Evolutionary conservation across 2,329 filamentous ascomycete genomes (phyloP).

Genomic region (Venturia carpophila): DNA sequence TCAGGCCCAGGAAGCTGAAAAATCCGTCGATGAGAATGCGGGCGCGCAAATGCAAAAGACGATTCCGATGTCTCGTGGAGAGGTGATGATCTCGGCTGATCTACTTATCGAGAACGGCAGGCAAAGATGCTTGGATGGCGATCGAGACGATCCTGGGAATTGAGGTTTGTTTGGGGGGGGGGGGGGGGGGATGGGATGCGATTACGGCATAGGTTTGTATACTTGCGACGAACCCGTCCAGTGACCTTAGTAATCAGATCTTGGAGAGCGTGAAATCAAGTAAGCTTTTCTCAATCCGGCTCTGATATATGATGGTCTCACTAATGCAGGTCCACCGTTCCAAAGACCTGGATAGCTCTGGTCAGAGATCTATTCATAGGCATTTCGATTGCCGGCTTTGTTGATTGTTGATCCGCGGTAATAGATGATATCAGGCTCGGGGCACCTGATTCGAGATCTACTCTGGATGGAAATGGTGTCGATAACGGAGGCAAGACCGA

Average conservation of each 20-base stretch:
- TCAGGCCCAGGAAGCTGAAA: background rate
- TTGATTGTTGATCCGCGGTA: no score
- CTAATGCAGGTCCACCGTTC: no score
- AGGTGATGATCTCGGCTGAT: conserved; percentile 23
- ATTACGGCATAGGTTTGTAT: conserved; percentile 38
- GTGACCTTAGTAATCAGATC: conserved; percentile 45
- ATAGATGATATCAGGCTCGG: no score
- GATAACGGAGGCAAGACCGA: no score
- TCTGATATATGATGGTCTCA: no score
- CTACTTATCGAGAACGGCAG: conserved; percentile 32
- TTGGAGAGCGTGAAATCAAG: conserved; percentile 34
- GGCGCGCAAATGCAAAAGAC: background rate
- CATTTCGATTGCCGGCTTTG: no score
- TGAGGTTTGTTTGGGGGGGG: conserved; percentile 31
- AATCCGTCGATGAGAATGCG: background rate
- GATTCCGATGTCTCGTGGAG: background rate
- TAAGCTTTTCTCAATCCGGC: no score
- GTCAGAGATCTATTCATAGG: no score
- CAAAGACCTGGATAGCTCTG: no score
- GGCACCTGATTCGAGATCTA: no score
- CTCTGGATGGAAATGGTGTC: no score
- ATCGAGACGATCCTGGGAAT: conserved; percentile 48
- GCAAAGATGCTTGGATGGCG: conserved; percentile 43
- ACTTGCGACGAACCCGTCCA: conserved; percentile 45
- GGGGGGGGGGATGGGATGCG: conserved; percentile 36